Conservation (phyloP, 805 yeast species). For the Kazachstania viticola region DNA sequence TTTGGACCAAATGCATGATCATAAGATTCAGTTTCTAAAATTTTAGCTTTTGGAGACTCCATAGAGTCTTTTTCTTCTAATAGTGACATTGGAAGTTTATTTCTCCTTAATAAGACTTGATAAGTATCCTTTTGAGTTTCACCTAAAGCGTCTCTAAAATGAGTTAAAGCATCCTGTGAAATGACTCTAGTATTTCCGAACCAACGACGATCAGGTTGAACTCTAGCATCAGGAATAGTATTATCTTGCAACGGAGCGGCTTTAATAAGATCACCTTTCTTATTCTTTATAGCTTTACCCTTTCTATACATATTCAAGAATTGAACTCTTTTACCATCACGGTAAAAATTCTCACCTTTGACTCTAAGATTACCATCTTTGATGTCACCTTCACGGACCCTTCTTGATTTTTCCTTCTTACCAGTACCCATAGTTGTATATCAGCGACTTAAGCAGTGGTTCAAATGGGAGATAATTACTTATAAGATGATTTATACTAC, state of each 20-base stretch:
- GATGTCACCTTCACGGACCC: constrained; percentile 68
- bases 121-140: constrained; percentile 73
- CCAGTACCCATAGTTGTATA: constrained; percentile 98
- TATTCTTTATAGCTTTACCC: constrained; percentile 79
- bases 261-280: constrained; percentile 72
- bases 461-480: no score
- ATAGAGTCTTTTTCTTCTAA: constrained; percentile 74
- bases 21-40: constrained; percentile 82
- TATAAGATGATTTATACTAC: no score
- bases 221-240: constrained; percentile 82
- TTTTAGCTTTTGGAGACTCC: constrained; percentile 66
- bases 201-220: constrained; percentile 95
- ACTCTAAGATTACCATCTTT: constrained; percentile 87
- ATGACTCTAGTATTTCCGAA: constrained; percentile 95
- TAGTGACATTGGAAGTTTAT: constrained; percentile 90
- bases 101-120: constrained; percentile 77
- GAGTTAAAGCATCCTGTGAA: constrained; percentile 90
- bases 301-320: constrained; percentile 86
- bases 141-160: constrained; percentile 89
- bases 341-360: constrained; percentile 93
- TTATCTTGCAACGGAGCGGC: constrained; percentile 86
- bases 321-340: constrained; percentile 87
- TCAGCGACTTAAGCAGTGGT: no score
- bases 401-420: constrained; percentile 82
- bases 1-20: constrained; percentile 85